Evolutionary conservation across 148 eudicot genomes (phyloP), one percentile per base, ranked within the genome.

Genomic region (Vaccinium darrowii): DNA sequence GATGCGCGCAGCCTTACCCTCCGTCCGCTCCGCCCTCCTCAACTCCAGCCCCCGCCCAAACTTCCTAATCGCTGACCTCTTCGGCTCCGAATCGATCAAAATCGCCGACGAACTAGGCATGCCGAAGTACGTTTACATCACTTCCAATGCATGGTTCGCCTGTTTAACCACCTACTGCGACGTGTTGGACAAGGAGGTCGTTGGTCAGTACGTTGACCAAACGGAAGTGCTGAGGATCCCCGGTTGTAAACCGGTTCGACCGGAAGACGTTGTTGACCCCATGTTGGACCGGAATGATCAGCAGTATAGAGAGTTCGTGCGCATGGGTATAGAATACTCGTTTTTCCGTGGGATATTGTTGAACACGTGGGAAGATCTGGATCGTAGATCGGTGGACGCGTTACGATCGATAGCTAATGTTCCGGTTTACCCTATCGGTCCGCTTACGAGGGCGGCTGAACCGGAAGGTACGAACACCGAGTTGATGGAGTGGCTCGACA

Each of bases 311-410:
- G 71, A 63, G 5, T 63, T n/a, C 71, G 30, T 63, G 4, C 71
- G 71, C 30, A 9, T n/a, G 5, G 71, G 71, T 3, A 14, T 63
- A 0, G 30, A 63, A 3, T n/a, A n/a, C 71, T 63, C 13, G 14
- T n/a, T 23, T 9, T 23, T 27, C 71, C 30, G 23, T 10, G 71
- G 71, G 12, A n/a, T 63, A 12, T 51, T 92, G 14, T 39, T 80
- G 0, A 92, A 92, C 81, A 82, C 91, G 0, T 94, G 91, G 90
- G 86, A 90, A 0, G 92, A 88, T 54, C 84, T 89, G 1, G 95
- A 94, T 2, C 30, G 1, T 63, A 27, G 2, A n/a, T 63, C 71
- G 80, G 71, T 86, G 10, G 27, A 27, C 47, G 58, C 91, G 0
- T 85, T 92, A 8, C 57, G 19, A 21, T 86, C 91, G 84, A 88